Evolutionary conservation across 306 rosid species (phyloP).

Genomic region (Lagenaria siceraria): DNA sequence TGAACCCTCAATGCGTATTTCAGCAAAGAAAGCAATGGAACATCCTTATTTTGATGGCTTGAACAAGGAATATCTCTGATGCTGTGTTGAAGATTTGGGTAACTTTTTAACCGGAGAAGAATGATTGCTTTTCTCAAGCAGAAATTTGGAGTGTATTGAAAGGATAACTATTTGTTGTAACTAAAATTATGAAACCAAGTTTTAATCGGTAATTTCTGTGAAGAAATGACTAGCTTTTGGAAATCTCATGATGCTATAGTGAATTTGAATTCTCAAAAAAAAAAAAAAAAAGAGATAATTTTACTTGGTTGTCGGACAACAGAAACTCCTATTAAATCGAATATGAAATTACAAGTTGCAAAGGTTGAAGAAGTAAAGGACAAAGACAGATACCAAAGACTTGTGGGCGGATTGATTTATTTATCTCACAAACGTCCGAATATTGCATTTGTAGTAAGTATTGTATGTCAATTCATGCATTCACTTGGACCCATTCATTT

Average conservation of each 20-base stretch:
- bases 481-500: too few relatives aligned
- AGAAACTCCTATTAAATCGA: too few relatives aligned
- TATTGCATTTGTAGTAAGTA: too few relatives aligned
- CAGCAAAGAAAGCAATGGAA: constrained; percentile 94
- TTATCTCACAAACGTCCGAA: too few relatives aligned
- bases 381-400: too few relatives aligned
- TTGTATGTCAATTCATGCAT: too few relatives aligned
- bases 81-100: background rate
- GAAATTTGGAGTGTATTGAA: too few relatives aligned
- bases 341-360: too few relatives aligned
- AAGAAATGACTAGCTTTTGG: background rate
- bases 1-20: constrained; percentile 59
- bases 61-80: constrained; percentile 37
- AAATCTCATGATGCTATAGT: background rate
- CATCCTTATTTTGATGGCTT: constrained; percentile 65
- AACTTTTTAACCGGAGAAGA: background rate
- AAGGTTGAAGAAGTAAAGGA: too few relatives aligned
- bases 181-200: background rate
- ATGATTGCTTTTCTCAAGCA: constrained; percentile 5
- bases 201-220: background rate
- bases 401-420: too few relatives aligned
- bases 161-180: background rate
- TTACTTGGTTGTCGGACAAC: too few relatives aligned
- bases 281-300: too few relatives aligned
- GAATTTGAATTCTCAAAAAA: background rate